Conservation (phyloP, 768 basidiomycete genomes). For the Russula dissimulans region DNA sequence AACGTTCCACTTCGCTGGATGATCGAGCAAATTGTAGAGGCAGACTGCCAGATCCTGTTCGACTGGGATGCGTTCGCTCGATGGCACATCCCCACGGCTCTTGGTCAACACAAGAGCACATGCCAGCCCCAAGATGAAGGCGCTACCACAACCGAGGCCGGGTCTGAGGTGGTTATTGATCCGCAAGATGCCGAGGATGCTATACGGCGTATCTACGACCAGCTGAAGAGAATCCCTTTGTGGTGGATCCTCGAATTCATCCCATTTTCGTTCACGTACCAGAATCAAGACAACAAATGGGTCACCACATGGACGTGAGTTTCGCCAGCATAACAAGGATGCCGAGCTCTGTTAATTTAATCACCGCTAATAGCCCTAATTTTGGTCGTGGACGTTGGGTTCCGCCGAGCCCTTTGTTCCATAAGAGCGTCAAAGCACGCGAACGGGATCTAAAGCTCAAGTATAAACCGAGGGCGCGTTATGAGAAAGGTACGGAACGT, state of each 20-base stretch:
- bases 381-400: conserved; percentile 51
- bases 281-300: conserved; percentile 49
- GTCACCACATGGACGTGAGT: conserved; percentile 46
- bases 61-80: background rate
- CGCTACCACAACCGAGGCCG: background rate
- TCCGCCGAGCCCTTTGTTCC: conserved; percentile 44
- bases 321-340: background rate
- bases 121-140: no score
- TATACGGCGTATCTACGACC: conserved; percentile 47
- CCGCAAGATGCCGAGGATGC: conserved; percentile 24
- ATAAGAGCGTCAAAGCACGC: conserved; percentile 52
- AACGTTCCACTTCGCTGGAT: conserved; percentile 19
- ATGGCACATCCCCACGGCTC: no score
- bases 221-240: conserved; percentile 31
- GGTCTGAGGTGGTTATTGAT: background rate
- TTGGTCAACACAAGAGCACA: no score
- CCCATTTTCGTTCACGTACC: conserved; percentile 45
- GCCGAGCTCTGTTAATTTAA: background rate
- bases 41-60: conserved; percentile 7
- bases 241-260: conserved; percentile 76
- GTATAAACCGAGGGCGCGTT: conserved; percentile 53
- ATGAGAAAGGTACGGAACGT: conserved; percentile 36
- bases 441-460: conserved; percentile 38
- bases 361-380: conserved; percentile 34
- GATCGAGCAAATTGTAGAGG: conserved; percentile 10